These are phyloP conservation scores for Rubus parviflorus DNA, from an alignment of 306 rosid species.

Conservation along the genomic window DNA sequence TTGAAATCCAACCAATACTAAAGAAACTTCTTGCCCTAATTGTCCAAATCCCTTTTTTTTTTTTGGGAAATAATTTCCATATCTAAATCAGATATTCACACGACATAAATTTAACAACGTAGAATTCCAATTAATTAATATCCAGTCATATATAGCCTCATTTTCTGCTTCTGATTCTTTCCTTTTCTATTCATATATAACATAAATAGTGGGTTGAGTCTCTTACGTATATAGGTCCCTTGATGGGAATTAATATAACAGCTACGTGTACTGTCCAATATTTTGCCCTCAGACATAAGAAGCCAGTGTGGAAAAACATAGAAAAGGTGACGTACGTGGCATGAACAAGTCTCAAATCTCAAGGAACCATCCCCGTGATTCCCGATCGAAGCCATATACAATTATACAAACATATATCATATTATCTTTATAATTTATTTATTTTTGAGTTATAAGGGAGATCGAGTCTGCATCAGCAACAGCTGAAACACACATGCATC, in stretches of 20 bases:
- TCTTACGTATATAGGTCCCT: neutral
- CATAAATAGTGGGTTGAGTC: neutral
- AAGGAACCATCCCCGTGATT: conserved; percentile 72
- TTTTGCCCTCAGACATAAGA: neutral
- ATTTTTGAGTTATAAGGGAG: conserved; percentile 23
- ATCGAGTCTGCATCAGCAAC: conserved; percentile 47
- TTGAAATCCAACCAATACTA: no score
- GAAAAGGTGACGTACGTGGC: neutral
- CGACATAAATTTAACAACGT: neutral
- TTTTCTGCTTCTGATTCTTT: neutral
- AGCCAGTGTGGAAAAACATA: conserved; percentile 23
- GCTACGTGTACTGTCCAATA: neutral
- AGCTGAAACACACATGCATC: conserved; percentile 51
- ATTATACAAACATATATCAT: neutral
- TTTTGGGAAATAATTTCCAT: neutral
- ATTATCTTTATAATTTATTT: conserved; percentile 23
- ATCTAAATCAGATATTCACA: neutral
- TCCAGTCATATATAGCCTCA: neutral
- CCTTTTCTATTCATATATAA: neutral
- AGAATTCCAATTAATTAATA: neutral
- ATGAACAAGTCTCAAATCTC: conserved; percentile 20
- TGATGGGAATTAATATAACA: conserved; percentile 9
- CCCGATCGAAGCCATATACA: conserved; percentile 41
- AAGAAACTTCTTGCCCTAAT: neutral
- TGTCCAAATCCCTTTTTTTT: neutral